These are phyloP conservation scores for Leccinum variicolor DNA, from an alignment of 768 basidiomycete genomes.

Conservation along the genomic window DNA sequence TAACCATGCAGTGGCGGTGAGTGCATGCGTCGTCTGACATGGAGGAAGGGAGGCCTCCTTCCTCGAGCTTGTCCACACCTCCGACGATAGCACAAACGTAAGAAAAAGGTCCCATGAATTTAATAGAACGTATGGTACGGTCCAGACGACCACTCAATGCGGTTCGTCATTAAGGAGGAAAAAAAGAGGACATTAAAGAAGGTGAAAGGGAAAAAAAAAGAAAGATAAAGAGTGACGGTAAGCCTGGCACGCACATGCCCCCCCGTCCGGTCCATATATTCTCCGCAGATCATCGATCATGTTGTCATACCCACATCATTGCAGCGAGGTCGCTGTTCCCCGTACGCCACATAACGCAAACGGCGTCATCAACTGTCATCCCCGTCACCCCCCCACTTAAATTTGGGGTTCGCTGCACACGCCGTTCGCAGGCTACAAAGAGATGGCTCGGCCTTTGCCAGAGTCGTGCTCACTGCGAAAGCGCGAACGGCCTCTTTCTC, in stretches of 20 bases:
- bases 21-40: conserved; percentile 9
- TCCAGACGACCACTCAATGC: conserved; percentile 14
- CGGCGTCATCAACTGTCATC: conserved; percentile 27
- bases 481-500: conserved; percentile 61
- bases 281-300: conserved; percentile 29
- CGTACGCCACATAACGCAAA: conserved; percentile 30
- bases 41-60: background rate
- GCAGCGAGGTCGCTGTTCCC: conserved; percentile 28
- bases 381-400: conserved; percentile 16
- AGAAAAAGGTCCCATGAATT: conserved; percentile 10
- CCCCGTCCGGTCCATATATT: conserved; percentile 17
- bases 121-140: conserved; percentile 16
- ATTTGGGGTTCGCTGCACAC: conserved; percentile 27
- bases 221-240: conserved; percentile 5
- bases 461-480: conserved; percentile 59
- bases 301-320: conserved; percentile 30
- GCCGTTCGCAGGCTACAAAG: conserved; percentile 53
- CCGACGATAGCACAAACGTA: conserved; percentile 16
- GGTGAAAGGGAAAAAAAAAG: background rate
- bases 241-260: conserved; percentile 7
- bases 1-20: conserved; percentile 31
- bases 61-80: conserved; percentile 1
- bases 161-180: conserved; percentile 16
- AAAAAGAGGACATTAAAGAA: conserved; percentile 3
- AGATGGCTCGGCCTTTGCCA: conserved; percentile 79